Base-by-base conservation (phyloP, 495 filamentous ascomycete species). In the Penicillium alfredii region DNA sequence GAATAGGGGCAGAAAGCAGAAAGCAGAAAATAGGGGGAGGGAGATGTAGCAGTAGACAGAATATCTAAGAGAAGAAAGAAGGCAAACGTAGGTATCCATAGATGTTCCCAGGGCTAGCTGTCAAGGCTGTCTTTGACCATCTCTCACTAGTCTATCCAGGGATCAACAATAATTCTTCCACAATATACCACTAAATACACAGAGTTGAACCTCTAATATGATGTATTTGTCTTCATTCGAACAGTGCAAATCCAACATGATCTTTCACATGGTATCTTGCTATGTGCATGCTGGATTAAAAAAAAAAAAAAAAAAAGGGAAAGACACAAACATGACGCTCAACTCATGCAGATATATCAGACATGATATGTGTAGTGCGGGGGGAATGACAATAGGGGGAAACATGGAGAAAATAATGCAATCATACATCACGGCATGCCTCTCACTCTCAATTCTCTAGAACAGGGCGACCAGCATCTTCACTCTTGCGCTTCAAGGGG, bases 401-500 rank as follows among this genome's bases (percentile, higher is more conserved):
- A 40, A 34, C 13, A 28, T 8, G 20, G 24, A 34, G 28, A 15
- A 28, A 16, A 24, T 6, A 29, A 33, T 33, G 41, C 22, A 22
- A 31, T 37, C 41, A 44, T 45, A 37, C 18, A 10, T 12, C 18
- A 14, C 15, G 12, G 28, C 20, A 15, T 33, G 16, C 8, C 29
- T 30, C 31, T 30, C 21, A 8, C 16, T 33, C n/a, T 17, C 23
- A 29, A 28, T 33, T 22, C 10, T 11, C 21, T 15, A 24, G 6
- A 24, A 8, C 31, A 4, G 2, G 31, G 8, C 11, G 17, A 11
- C n/a, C n/a, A 19, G 18, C 55, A 25, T 58, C 52, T 10, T 45
- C 41, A 4, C 58, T 54, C 42, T 64, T 64, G 24, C 60, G 57
- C 27, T 64, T 64, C 18, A 61, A 20, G 29, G 60, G 60, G 40